Conservation (phyloP, 2,329 filamentous ascomycete species). For the Alternaria hordeiaustralica region DNA sequence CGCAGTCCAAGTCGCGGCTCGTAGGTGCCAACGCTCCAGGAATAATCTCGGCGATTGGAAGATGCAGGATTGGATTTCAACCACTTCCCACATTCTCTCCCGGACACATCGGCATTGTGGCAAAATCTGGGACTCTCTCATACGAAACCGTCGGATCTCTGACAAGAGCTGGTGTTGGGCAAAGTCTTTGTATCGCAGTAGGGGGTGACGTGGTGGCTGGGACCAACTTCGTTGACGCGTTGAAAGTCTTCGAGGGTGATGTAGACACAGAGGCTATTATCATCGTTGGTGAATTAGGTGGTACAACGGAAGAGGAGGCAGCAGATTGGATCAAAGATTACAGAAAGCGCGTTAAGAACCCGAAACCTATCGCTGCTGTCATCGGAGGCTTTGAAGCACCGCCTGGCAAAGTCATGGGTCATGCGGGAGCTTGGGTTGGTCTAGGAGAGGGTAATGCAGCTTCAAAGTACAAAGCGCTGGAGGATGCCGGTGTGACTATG, state of each 20-base stretch:
- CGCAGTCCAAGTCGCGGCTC: constrained; percentile 73
- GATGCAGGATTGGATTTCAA: constrained; percentile 77
- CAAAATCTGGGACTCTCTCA: constrained; percentile 81
- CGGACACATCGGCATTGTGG: constrained; percentile 75
- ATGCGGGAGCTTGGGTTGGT: constrained; percentile 75
- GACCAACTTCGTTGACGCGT: constrained; percentile 74
- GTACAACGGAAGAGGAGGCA: constrained; percentile 71
- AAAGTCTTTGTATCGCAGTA: constrained; percentile 78
- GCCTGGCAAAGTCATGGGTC: constrained; percentile 74
- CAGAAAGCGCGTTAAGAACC: constrained; percentile 60
- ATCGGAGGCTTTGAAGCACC: constrained; percentile 71
- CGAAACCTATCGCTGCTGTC: constrained; percentile 78
- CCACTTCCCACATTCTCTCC: constrained; percentile 74
- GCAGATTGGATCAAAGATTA: constrained; percentile 77
- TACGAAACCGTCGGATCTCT: constrained; percentile 81
- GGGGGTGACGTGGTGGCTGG: constrained; percentile 78
- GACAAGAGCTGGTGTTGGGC: constrained; percentile 74
- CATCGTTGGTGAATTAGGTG: constrained; percentile 75
- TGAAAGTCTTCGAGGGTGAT: constrained; percentile 71
- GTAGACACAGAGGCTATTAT: constrained; percentile 74
- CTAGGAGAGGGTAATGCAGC: constrained; percentile 69
- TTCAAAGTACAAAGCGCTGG: constrained; percentile 71
- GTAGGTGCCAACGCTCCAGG: constrained; percentile 84
- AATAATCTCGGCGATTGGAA: constrained; percentile 75
- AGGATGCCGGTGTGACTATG: constrained; percentile 70